Evolutionary conservation across 2,329 filamentous ascomycete genomes (phyloP), one percentile per base, ranked within the genome.

Genomic region (Fulvia fulva): DNA sequence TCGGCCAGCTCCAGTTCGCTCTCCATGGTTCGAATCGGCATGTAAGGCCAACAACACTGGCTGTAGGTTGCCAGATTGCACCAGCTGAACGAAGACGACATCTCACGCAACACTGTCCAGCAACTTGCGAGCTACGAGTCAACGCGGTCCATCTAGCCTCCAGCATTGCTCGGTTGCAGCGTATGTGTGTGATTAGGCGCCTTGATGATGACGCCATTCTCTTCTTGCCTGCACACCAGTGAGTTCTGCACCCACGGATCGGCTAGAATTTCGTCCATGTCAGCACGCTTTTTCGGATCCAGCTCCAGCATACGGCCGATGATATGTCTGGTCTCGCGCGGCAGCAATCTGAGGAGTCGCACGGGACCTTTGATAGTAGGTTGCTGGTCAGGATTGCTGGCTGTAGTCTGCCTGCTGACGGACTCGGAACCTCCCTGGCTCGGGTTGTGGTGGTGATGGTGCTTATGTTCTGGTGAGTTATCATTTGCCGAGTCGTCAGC

Each of bases 231-330:
- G 73, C 94, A 99, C 44, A 96, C 91, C 21, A 88, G 80, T 30
- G 90, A 90, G 67, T 88, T 87, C 50, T 86, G 84, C n/a, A 97
- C 86, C 94, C 94, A 99, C 16, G 88, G 86, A 71, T 99, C 93
- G 22, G 87, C 83, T 53, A 97, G 76, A 19, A 99, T 89, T 69
- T 99, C 91, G 23, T 87, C 81, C 79, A 99, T 88, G 2, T 37
- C 46, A 14, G 91, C 93, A 57, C 94, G 85, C 64, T 88, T 87
- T 70, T 85, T 88, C 0, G 92, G 91, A 68, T 96, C 86, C 52
- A 97, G 81, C 69, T 94, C 91, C 34, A 99, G 83, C 94, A 99
- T 99, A 57, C 89, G 83, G 46, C 90, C 87, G 56, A 99, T 88
- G 62, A 99, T 91, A 71, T 93, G 87, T 53, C 94, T 82, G 64